Conservation (phyloP, 176 grass and related monocot species). For the Triticum monococcum region DNA sequence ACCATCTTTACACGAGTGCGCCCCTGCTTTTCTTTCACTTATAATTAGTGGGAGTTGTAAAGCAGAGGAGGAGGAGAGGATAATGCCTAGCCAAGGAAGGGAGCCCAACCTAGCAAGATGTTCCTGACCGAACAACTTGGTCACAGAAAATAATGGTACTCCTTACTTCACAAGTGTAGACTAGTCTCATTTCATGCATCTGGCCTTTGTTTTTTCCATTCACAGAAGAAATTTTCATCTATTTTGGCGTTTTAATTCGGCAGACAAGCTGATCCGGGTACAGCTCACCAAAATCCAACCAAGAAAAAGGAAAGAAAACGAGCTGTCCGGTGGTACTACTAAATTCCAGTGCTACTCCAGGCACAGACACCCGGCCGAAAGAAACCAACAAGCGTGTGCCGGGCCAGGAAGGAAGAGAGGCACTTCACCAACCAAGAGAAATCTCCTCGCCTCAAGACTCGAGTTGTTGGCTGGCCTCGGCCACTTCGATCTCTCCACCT, state of each 20-base stretch:
- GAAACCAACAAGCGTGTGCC: neutral
- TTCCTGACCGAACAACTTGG: neutral
- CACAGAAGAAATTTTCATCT: too few relatives aligned
- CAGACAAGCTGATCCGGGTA: neutral
- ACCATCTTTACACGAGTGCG: slow-evolving; percentile 9
- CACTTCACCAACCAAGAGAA: slow-evolving; percentile 24
- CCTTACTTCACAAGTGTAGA: neutral
- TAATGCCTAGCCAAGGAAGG: slow-evolving; percentile 15
- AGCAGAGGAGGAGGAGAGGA: neutral
- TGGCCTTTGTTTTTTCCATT: neutral
- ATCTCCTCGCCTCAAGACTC: neutral
- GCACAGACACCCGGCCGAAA: neutral
- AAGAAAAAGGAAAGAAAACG: neutral
- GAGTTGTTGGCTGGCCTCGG: neutral
- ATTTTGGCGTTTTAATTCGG: too few relatives aligned
- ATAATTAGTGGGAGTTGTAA: neutral
- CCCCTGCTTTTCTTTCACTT: neutral
- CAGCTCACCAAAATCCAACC: slow-evolving; percentile 1
- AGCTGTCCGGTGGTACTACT: neutral
- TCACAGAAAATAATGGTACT: neutral
- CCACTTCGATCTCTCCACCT: slow-evolving; percentile 3
- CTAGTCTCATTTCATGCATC: neutral
- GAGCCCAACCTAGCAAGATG: slow-evolving; percentile 10
- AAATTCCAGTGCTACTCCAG: neutral
- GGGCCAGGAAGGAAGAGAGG: neutral